Conservation (phyloP, 352 stramenopile genomes). For the Phytophthora rubi region DNA sequence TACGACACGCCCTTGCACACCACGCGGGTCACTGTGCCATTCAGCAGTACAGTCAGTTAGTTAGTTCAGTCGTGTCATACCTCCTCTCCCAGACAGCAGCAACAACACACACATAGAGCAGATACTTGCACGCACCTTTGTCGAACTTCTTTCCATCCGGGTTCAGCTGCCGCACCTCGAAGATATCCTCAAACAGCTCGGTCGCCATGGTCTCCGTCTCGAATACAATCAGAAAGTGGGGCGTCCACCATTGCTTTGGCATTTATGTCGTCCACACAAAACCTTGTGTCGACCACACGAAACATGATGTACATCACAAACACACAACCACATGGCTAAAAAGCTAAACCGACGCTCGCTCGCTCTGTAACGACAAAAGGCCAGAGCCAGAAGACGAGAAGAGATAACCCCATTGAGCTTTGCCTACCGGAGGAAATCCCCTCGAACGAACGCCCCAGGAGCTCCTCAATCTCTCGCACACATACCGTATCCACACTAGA, state of each 20-base stretch:
- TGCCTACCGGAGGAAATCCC: not conserved
- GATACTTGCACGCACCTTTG: conserved; percentile 65
- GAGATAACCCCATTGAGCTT: conserved; percentile 27
- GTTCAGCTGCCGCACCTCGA: conserved; percentile 97
- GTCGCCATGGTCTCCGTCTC: conserved; percentile 67
- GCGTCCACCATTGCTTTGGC: conserved; percentile 10
- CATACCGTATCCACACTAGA: conserved; percentile 8
- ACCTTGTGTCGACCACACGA: not conserved
- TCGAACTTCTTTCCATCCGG: conserved; percentile 98
- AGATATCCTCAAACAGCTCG: conserved; percentile 99
- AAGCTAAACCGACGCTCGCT: conserved; percentile 23
- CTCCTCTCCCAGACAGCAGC: not conserved
- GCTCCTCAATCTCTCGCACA: not conserved
- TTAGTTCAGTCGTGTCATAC: conserved; percentile 12
- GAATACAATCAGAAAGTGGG: conserved; percentile 26
- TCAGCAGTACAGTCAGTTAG: not conserved
- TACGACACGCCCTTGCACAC: conserved; percentile 97
- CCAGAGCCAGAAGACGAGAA: conserved; percentile 36
- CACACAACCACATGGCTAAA: conserved; percentile 17
- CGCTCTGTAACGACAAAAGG: conserved; percentile 31
- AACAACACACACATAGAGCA: not conserved
- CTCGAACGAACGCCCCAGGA: not conserved
- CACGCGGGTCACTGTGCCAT: conserved; percentile 91
- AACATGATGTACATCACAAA: conserved; percentile 1
- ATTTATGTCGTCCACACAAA: not conserved